A percentile compares a stretch with the other conserved stretches of the same genome.
Evolutionary conservation across 768 basidiomycete genomes (phyloP).

Genomic region (Udeniomyces megalosporus): DNA sequence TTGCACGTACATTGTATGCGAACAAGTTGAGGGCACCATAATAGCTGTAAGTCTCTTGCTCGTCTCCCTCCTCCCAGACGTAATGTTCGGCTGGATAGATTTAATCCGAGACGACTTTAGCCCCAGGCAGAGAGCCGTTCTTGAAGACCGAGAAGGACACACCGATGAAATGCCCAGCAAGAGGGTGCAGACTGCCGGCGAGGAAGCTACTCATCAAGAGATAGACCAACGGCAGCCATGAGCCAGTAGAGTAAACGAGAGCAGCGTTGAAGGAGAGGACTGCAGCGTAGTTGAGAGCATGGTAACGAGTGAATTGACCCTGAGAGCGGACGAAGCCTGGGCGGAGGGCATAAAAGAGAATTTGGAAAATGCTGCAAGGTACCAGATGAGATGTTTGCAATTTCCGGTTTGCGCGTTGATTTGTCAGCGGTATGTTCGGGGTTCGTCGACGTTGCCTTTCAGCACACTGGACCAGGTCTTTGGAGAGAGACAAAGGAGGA

Average conservation of each 20-base stretch:
- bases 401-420: too few species aligned
- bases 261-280: slow-evolving; percentile 59
- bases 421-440: too few species aligned
- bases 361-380: slow-evolving; percentile 69
- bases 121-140: too few species aligned
- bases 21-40: slow-evolving; percentile 80
- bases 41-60: slow-evolving; percentile 93
- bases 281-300: slow-evolving; percentile 53
- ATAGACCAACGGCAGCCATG: slow-evolving; percentile 4
- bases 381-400: too few species aligned
- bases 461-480: not conserved
- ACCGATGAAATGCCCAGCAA: slow-evolving; percentile 93
- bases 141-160: slow-evolving; percentile 82
- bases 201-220: slow-evolving; percentile 48
- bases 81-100: slow-evolving; percentile 14
- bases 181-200: slow-evolving; percentile 87
- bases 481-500: not conserved
- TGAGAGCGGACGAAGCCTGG: slow-evolving; percentile 83
- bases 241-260: slow-evolving; percentile 31
- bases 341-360: slow-evolving; percentile 91
- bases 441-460: too few species aligned
- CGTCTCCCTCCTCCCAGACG: slow-evolving; percentile 32
- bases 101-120: too few species aligned
- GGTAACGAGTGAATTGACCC: slow-evolving; percentile 56
- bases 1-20: slow-evolving; percentile 67